phyloP scores from a whole-genome alignment of 1,284 basidiomycete species.

The Jaminaea rosea region DNA sequence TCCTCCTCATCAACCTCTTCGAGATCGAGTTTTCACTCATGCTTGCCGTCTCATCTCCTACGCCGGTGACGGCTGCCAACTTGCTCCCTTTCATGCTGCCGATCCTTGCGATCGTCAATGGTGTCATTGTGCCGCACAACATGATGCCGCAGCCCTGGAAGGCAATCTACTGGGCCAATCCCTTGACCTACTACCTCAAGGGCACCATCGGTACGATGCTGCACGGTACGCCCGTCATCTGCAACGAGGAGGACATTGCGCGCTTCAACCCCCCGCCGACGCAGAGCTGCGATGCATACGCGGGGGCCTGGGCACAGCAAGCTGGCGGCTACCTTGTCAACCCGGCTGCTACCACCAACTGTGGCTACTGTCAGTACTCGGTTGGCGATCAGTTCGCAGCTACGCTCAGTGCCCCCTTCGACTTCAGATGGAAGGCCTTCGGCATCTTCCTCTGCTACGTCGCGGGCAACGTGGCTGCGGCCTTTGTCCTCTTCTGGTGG shows the following conservation, averaged over 20 bases:
- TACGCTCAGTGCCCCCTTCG: conserved; percentile 19
- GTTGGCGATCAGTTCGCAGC: conserved; percentile 24
- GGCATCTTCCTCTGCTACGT: conserved; percentile 26
- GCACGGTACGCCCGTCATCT: conserved; percentile 29
- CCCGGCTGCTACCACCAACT: conserved; percentile 11
- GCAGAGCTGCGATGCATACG: conserved; percentile 25
- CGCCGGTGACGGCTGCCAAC: conserved; percentile 38
- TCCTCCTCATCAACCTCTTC: conserved; percentile 18
- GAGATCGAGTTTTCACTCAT: conserved; percentile 31
- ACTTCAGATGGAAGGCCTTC: conserved; percentile 26
- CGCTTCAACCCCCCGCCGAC: conserved; percentile 26
- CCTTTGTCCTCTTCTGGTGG: conserved; percentile 25
- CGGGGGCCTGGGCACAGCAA: conserved; percentile 20
- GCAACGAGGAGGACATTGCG: conserved; percentile 23
- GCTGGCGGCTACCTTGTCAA: conserved; percentile 24
- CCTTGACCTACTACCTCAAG: conserved; percentile 35
- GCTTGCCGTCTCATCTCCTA: conserved; percentile 35
- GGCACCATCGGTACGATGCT: conserved; percentile 32
- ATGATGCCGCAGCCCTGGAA: conserved; percentile 30
- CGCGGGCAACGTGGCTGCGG: conserved; percentile 16
- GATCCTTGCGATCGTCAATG: conserved; percentile 47
- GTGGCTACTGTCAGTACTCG: conserved; percentile 25
- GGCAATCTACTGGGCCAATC: conserved; percentile 27
- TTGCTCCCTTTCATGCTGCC: conserved; percentile 42
- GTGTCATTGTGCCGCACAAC: conserved; percentile 36